Evolutionary conservation across 768 basidiomycete genomes (phyloP).

Genomic region (Lentinula guzmanii): DNA sequence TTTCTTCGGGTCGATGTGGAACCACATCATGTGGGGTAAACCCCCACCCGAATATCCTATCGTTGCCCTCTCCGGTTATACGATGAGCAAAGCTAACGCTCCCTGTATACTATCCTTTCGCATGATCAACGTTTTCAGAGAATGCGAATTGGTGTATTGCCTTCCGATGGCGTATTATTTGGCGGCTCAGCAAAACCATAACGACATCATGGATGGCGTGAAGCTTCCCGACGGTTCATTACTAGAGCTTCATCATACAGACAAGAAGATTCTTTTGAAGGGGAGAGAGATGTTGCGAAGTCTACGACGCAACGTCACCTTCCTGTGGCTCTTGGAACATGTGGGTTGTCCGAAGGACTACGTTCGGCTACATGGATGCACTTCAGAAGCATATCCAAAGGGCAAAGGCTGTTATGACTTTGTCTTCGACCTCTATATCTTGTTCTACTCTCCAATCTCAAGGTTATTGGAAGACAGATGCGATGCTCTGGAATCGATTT

Average conservation of each 20-base stretch:
- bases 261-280: slow-evolving; percentile 9
- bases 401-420: neutral
- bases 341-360: neutral
- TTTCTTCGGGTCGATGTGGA: neutral
- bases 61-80: neutral
- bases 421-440: neutral
- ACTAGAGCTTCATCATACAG: slow-evolving; percentile 2
- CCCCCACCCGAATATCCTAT: neutral
- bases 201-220: slow-evolving; percentile 15
- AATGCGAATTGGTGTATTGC: slow-evolving; percentile 11
- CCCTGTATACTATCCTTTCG: slow-evolving; percentile 12
- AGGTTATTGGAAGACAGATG: neutral
- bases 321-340: slow-evolving; percentile 13
- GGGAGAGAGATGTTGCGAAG: slow-evolving; percentile 13
- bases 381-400: neutral
- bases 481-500: neutral
- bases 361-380: neutral
- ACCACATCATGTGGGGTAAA: neutral
- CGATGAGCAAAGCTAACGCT: neutral
- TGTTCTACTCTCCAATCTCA: neutral
- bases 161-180: slow-evolving; percentile 18
- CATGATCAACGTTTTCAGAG: slow-evolving; percentile 12
- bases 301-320: slow-evolving; percentile 12
- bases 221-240: slow-evolving; percentile 7
- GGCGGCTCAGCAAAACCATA: slow-evolving; percentile 15